Evolutionary conservation across 2,329 filamentous ascomycete species (phyloP).

Genomic region (Colletotrichum graminicola): DNA sequence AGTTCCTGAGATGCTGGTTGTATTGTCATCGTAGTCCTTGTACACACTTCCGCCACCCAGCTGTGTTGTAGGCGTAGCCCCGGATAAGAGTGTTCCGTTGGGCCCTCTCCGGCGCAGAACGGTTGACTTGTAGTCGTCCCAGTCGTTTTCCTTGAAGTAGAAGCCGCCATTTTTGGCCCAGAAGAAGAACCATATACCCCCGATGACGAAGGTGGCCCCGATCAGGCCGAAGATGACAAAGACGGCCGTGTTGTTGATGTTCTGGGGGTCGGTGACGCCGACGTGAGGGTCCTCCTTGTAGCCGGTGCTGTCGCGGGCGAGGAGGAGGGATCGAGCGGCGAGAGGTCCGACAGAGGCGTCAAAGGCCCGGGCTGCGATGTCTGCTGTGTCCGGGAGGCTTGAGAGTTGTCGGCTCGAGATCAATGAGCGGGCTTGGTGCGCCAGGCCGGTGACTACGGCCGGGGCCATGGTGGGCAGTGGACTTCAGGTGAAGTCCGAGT

Average conservation of each 20-base stretch:
- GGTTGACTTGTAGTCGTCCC: conserved; percentile 98
- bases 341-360: conserved; percentile 56
- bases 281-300: conserved; percentile 54
- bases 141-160: conserved; percentile 85
- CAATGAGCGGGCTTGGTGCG: conserved; percentile 41
- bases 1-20: conserved; percentile 60
- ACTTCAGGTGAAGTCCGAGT: background rate
- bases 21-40: conserved; percentile 73
- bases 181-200: conserved; percentile 97
- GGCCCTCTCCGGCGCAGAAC: conserved; percentile 90
- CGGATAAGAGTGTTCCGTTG: conserved; percentile 86
- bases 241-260: conserved; percentile 77
- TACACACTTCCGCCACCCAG: conserved; percentile 91
- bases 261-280: conserved; percentile 65
- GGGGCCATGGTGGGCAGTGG: conserved; percentile 54
- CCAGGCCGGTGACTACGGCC: conserved; percentile 48
- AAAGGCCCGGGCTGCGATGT: conserved; percentile 44
- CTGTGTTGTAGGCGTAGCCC: conserved; percentile 84
- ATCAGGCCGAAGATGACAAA: conserved; percentile 90
- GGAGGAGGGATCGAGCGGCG: conserved; percentile 57
- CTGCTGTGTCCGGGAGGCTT: conserved; percentile 43
- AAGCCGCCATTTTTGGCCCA: conserved; percentile 98
- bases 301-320: conserved; percentile 51
- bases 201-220: conserved; percentile 79
- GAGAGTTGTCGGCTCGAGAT: conserved; percentile 49